These are phyloP conservation scores for Trypethelium eluteriae DNA, from an alignment of 495 filamentous ascomycete species.

Conservation along the genomic window DNA sequence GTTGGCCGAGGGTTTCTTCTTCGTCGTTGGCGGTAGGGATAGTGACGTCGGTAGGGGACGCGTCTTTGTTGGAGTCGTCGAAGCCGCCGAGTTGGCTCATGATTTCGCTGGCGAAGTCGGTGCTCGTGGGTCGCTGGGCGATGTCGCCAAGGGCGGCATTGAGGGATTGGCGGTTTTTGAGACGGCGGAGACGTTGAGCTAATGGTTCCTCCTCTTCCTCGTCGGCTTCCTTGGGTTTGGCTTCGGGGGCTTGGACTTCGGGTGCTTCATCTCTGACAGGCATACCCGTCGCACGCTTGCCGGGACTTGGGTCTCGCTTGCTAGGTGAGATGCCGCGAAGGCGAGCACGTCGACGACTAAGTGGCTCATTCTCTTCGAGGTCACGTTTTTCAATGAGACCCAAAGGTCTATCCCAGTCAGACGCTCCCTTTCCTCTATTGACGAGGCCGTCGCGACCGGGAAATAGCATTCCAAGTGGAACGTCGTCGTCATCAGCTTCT, in stretches of 20 bases:
- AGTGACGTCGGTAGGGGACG: slow-evolving; percentile 12
- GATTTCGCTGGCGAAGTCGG: slow-evolving; percentile 71
- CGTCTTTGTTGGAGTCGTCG: slow-evolving; percentile 29
- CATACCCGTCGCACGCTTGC: slow-evolving; percentile 13
- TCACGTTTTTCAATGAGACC: slow-evolving; percentile 80
- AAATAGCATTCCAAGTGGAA: slow-evolving; percentile 77
- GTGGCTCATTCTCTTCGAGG: slow-evolving; percentile 83
- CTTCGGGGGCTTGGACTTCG: slow-evolving; percentile 26
- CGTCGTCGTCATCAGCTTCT: slow-evolving; percentile 62
- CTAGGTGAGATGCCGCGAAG: slow-evolving; percentile 50
- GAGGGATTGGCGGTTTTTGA: slow-evolving; percentile 49
- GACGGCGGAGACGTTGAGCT: slow-evolving; percentile 61
- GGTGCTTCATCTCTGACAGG: slow-evolving; percentile 15
- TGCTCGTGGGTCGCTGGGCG: slow-evolving; percentile 55
- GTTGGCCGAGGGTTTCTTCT: slow-evolving; percentile 85
- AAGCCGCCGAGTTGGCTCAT: slow-evolving; percentile 58
- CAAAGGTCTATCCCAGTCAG: slow-evolving; percentile 52
- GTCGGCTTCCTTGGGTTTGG: slow-evolving; percentile 42
- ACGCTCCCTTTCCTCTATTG: slow-evolving; percentile 41
- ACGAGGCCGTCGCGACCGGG: slow-evolving; percentile 50
- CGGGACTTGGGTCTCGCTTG: slow-evolving; percentile 3
- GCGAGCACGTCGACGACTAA: slow-evolving; percentile 70
- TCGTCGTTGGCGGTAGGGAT: slow-evolving; percentile 35
- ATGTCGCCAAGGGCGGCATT: slow-evolving; percentile 35
- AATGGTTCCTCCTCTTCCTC: slow-evolving; percentile 78